Evolutionary conservation across 257 asterid species (phyloP).

Genomic region (Capsicum pubescens): DNA sequence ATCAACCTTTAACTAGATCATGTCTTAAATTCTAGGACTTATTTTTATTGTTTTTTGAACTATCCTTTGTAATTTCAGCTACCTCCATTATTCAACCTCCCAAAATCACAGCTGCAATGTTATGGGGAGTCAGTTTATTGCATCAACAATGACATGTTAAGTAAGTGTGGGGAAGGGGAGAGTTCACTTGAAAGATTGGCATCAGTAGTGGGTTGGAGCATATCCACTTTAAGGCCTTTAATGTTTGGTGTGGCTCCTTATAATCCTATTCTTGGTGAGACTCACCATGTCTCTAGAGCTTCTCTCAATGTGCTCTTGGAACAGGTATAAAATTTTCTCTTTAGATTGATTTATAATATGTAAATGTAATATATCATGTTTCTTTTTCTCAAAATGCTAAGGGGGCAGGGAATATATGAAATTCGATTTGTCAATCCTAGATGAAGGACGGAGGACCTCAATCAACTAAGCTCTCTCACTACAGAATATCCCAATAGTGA

Average conservation of each 20-base stretch:
- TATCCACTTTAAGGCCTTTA: slow-evolving; percentile 73
- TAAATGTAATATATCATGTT: background rate
- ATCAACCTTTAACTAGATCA: too few relatives aligned
- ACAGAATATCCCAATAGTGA: too few relatives aligned
- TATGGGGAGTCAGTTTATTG: slow-evolving; percentile 77
- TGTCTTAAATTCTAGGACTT: background rate
- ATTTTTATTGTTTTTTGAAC: background rate
- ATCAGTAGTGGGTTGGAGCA: slow-evolving; percentile 80
- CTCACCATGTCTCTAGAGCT: slow-evolving; percentile 79
- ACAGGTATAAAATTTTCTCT: slow-evolving; percentile 54
- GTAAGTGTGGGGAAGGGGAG: slow-evolving; percentile 59
- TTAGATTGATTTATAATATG: background rate
- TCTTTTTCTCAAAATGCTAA: too few relatives aligned
- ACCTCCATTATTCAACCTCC: slow-evolving; percentile 88
- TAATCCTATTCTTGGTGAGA: slow-evolving; percentile 92
- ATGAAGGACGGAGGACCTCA: too few relatives aligned
- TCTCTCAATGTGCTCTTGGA: slow-evolving; percentile 72
- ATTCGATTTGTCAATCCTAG: too few relatives aligned
- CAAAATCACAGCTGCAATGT: slow-evolving; percentile 89
- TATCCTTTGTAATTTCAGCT: slow-evolving; percentile 49
- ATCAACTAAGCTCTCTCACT: too few relatives aligned
- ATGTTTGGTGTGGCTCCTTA: slow-evolving; percentile 84
- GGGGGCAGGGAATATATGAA: too few relatives aligned
- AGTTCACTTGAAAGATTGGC: slow-evolving; percentile 52
- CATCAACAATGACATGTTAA: slow-evolving; percentile 48